Evolutionary conservation across 2,329 filamentous ascomycete genomes (phyloP), one percentile per base, ranked within the genome.

Genomic region (Niveomyces coronatus): DNA sequence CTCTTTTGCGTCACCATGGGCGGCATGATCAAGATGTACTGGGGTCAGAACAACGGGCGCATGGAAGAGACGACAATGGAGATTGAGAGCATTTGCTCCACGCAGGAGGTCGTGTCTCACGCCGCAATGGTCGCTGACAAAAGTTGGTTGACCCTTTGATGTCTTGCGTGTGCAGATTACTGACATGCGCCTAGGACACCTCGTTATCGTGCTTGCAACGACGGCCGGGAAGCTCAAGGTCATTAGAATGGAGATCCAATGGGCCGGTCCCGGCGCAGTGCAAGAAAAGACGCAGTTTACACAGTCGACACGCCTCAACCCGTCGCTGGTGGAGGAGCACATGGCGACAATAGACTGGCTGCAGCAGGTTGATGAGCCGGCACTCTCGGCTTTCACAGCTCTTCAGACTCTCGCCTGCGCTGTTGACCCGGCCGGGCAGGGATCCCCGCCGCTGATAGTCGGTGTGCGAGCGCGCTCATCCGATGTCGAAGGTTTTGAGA

Each of bases 21-120:
- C 48, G 85, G 85, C 7, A 62, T 76, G 33, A 65, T 95, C 39
- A 82, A 79, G 50, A 67, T 95, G 50, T 70, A 88, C 34, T 94
- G 81, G 62, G 75, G 83, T 28, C 84, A 88, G 46, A 78, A 75
- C 30, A 85, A 79, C 54, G 73, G 68, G 40, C 76, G 76, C 48
- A 80, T 85, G 61, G 74, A 80, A 43, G 84, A 93, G 52, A 73
- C 76, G 0, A 74, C 72, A 3, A 64, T 80, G n/a, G 82, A 89
- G 45, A 61, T 94, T 24, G 83, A 88, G 53, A 79, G 77, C 44
- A 70, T 85, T 40, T 70, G 76, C 19, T 78, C 78, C 23, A 78
- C 81, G 0, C 78, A 86, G 45, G 81, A 86, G 46, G 57, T 85
- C n/a, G 70, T 89, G 35, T 86, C 85, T 1, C 86, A 93, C 61